A percentile compares a stretch with the other conserved stretches of the same genome.
phyloP scores from a whole-genome alignment of 106 monocot species.

The Narthecium ossifragum region DNA sequence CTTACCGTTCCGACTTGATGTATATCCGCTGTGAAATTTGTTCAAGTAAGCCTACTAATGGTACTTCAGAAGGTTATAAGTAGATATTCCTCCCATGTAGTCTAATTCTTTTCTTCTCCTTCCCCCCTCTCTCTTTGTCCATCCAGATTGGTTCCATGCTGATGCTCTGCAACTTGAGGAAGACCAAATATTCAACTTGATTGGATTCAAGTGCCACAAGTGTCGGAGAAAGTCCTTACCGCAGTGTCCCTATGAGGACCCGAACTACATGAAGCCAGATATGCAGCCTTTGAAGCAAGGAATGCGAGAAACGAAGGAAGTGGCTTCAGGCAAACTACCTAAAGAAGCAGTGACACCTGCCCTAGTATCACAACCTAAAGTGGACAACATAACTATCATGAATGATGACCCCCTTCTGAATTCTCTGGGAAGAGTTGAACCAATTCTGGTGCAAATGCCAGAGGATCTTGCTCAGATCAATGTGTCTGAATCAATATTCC shows the following conservation, averaged over 20 bases:
- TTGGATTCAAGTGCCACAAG: conserved; percentile 71
- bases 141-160: conserved; percentile 84
- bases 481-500: background rate
- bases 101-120: background rate
- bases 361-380: background rate
- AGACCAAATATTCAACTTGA: conserved; percentile 41
- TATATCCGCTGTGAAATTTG: conserved; percentile 80
- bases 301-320: conserved; percentile 5
- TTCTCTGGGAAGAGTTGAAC: conserved; percentile 29
- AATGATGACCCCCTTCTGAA: conserved; percentile 40
- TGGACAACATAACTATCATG: conserved; percentile 17
- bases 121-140: background rate
- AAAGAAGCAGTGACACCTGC: background rate
- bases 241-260: conserved; percentile 47
- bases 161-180: conserved; percentile 72
- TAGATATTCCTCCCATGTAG: too few relatives aligned
- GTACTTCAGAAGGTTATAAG: too few relatives aligned
- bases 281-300: background rate
- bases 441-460: conserved; percentile 9
- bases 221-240: conserved; percentile 58
- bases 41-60: conserved; percentile 32
- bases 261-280: conserved; percentile 14
- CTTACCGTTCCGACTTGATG: conserved; percentile 58
- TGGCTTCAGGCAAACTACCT: background rate
- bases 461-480: conserved; percentile 5